These are phyloP conservation scores for Basidiobolus meristosporus DNA, from an alignment of 371 early-diverging fungal species.

Conservation along the genomic window DNA sequence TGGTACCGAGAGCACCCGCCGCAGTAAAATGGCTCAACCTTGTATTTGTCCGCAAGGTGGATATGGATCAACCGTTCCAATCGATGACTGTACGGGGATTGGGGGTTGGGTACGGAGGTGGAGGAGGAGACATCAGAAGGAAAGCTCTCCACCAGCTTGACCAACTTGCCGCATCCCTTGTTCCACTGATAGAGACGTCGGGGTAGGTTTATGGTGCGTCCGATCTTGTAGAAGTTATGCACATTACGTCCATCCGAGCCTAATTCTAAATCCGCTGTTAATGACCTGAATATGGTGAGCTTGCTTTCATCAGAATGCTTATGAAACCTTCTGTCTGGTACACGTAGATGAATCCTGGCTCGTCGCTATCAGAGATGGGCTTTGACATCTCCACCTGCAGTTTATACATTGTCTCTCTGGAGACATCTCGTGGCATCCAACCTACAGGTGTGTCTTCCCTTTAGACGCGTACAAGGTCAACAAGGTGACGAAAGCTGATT, in stretches of 20 bases:
- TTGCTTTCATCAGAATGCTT: background rate
- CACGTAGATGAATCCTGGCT: constrained; percentile 6
- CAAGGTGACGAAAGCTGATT: too few species aligned
- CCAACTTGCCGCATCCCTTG: constrained; percentile 3
- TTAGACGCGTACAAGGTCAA: too few species aligned
- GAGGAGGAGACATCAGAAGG: background rate
- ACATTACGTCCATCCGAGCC: too few species aligned
- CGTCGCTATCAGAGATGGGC: constrained; percentile 3
- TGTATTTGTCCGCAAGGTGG: background rate
- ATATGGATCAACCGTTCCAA: constrained; percentile 4
- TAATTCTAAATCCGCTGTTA: background rate
- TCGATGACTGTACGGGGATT: constrained; percentile 6
- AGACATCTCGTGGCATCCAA: too few species aligned
- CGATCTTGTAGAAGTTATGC: constrained; percentile 4
- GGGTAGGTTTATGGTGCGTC: constrained; percentile 2
- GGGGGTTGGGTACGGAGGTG: background rate
- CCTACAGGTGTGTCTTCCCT: too few species aligned
- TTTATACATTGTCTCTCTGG: too few species aligned
- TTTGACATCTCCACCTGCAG: constrained; percentile 6
- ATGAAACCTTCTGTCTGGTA: constrained; percentile 2
- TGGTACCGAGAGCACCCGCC: constrained; percentile 1
- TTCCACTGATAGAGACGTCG: constrained; percentile 4
- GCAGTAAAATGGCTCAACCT: background rate
- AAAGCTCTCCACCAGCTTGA: constrained; percentile 3
- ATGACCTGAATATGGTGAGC: background rate